Conservation (phyloP, 2,329 filamentous ascomycete species). For the Aschersonia sp. region DNA sequence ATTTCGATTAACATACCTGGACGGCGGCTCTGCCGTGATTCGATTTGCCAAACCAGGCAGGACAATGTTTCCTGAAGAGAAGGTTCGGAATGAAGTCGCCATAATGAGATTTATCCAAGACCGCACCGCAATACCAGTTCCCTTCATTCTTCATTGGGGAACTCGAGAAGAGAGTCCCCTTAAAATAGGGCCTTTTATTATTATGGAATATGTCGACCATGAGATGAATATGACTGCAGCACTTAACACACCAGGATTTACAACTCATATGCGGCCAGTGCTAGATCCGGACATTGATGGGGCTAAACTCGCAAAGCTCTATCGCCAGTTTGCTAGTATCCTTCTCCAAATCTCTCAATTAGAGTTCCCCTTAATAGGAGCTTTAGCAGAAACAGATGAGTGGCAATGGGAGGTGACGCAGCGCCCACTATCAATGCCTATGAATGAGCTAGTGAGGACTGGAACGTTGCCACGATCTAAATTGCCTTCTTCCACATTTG, state of each 20-base stretch:
- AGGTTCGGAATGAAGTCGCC: constrained; percentile 6
- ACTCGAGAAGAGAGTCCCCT: constrained; percentile 5
- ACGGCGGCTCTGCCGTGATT: constrained; percentile 2
- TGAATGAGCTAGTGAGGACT: constrained; percentile 1
- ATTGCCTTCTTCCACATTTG: background rate
- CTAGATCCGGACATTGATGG: background rate
- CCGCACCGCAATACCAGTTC: constrained; percentile 4
- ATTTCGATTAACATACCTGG: constrained; percentile 4
- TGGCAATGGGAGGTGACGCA: constrained; percentile 11
- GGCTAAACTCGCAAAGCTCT: constrained; percentile 1
- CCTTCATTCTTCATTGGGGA: constrained; percentile 6
- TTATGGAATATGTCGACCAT: constrained; percentile 6
- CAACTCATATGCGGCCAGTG: background rate
- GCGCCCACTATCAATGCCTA: constrained; percentile 5
- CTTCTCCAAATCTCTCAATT: constrained; percentile 2
- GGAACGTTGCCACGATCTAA: constrained; percentile 1
- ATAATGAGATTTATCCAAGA: constrained; percentile 4
- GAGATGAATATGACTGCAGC: constrained; percentile 1
- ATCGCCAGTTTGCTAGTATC: constrained; percentile 1
- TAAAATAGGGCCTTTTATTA: constrained; percentile 5
- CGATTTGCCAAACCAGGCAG: constrained; percentile 4
- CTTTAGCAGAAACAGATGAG: background rate
- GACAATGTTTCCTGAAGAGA: constrained; percentile 7
- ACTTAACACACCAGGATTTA: background rate
- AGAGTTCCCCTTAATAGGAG: constrained; percentile 1